Evolutionary conservation across 352 stramenopile genomes (phyloP).

Genomic region (Globisporangium rhizosaccharum): DNA sequence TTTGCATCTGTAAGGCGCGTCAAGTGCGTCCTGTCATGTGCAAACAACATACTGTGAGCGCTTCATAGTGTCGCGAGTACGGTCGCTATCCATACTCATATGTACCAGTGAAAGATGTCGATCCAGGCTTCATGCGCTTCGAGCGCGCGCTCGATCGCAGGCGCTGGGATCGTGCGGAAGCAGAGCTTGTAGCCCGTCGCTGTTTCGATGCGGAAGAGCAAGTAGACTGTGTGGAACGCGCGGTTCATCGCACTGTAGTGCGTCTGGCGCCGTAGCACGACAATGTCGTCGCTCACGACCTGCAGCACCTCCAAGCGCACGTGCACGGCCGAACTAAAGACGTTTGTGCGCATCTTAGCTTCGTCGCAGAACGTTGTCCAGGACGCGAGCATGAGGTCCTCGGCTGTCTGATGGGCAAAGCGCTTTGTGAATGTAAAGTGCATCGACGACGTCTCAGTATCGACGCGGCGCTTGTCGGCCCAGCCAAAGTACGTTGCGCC

Average conservation of each 20-base stretch:
- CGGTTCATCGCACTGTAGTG: slow-evolving; percentile 39
- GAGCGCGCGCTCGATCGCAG: slow-evolving; percentile 38
- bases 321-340: slow-evolving; percentile 40
- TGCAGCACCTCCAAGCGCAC: slow-evolving; percentile 44
- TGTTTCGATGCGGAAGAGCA: slow-evolving; percentile 60
- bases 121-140: slow-evolving; percentile 51
- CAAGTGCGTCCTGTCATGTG: slow-evolving; percentile 27
- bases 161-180: slow-evolving; percentile 58
- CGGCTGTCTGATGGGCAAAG: slow-evolving; percentile 26
- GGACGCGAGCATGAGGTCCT: slow-evolving; percentile 37
- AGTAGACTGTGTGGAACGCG: slow-evolving; percentile 66
- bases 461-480: slow-evolving; percentile 47
- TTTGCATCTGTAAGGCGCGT: slow-evolving; percentile 20
- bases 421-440: slow-evolving; percentile 59
- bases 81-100: not conserved
- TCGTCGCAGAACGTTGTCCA: slow-evolving; percentile 47
- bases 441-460: slow-evolving; percentile 36
- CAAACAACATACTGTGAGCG: not conserved
- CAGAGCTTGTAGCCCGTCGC: slow-evolving; percentile 50
- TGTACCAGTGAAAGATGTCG: slow-evolving; percentile 62
- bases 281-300: slow-evolving; percentile 39
- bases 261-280: slow-evolving; percentile 53
- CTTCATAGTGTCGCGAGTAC: no score
- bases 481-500: slow-evolving; percentile 51
- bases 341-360: slow-evolving; percentile 39